Conservation (phyloP, 345 rosid species). For the Lagerstroemia speciosa region DNA sequence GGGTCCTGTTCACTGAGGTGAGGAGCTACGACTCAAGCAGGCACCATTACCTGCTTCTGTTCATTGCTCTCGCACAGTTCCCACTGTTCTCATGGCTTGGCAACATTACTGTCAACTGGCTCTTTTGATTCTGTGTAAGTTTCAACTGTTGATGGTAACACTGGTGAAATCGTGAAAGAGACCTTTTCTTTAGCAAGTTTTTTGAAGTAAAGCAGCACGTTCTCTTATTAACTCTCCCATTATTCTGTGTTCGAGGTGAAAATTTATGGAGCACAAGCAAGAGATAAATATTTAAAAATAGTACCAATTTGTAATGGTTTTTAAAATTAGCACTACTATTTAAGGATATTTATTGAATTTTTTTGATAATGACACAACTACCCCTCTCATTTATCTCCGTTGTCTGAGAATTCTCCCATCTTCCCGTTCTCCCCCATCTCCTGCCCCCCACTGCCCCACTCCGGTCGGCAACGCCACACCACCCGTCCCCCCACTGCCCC, state of each 20-base stretch:
- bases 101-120: slow-evolving; percentile 85
- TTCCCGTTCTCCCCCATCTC: too few relatives aligned
- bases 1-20: slow-evolving; percentile 85
- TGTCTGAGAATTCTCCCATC: too few relatives aligned
- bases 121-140: slow-evolving; percentile 21
- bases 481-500: too few relatives aligned
- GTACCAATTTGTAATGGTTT: too few relatives aligned
- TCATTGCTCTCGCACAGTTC: slow-evolving; percentile 82
- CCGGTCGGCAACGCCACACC: too few relatives aligned
- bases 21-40: slow-evolving; percentile 81
- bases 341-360: too few relatives aligned
- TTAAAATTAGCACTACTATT: too few relatives aligned
- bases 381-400: too few relatives aligned
- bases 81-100: slow-evolving; percentile 92
- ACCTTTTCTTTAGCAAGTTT: neutral
- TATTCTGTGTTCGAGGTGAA: neutral
- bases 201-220: neutral
- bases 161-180: neutral
- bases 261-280: too few relatives aligned
- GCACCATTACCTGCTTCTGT: slow-evolving; percentile 82
- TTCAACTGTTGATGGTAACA: neutral
- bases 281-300: too few relatives aligned
- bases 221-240: neutral
- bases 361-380: too few relatives aligned
- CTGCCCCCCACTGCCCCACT: too few relatives aligned